These are phyloP conservation scores for Phalaenopsis equestris DNA, from an alignment of 106 monocot species.

Conservation along the genomic window DNA sequence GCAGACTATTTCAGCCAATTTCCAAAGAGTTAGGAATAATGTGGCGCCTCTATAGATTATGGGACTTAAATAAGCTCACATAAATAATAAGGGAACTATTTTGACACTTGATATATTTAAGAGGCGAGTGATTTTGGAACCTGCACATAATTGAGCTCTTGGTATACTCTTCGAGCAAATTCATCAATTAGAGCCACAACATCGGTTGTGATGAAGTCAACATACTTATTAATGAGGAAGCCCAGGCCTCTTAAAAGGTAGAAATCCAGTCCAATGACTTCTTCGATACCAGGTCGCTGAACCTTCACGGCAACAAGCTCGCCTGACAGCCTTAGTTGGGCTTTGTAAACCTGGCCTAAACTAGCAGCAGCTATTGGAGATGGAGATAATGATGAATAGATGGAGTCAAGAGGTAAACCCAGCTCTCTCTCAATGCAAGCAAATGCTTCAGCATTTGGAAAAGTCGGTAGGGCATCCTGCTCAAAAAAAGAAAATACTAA, in stretches of 20 bases:
- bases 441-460: no score
- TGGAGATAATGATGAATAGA: constrained; percentile 77
- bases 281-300: constrained; percentile 88
- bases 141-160: constrained; percentile 99
- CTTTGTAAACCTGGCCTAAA: constrained; percentile 98
- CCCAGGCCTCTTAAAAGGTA: constrained; percentile 86
- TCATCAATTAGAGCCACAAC: constrained; percentile 97
- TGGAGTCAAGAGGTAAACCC: constrained; percentile 71
- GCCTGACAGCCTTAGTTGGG: constrained; percentile 69
- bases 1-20: no score
- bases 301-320: constrained; percentile 90
- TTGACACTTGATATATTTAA: neutral
- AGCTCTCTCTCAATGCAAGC: constrained; percentile 7
- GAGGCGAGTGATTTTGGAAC: constrained; percentile 18
- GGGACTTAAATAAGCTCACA: no score
- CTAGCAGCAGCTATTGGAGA: constrained; percentile 98
- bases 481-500: no score
- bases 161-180: constrained; percentile 91
- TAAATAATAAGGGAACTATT: no score
- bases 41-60: no score
- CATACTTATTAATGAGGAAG: constrained; percentile 86
- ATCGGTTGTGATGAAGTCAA: constrained; percentile 76
- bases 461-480: no score
- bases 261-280: constrained; percentile 86
- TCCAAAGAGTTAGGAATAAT: no score